Conservation (phyloP, 2,329 filamentous ascomycete species). For the Mycosphaerella sp. region DNA sequence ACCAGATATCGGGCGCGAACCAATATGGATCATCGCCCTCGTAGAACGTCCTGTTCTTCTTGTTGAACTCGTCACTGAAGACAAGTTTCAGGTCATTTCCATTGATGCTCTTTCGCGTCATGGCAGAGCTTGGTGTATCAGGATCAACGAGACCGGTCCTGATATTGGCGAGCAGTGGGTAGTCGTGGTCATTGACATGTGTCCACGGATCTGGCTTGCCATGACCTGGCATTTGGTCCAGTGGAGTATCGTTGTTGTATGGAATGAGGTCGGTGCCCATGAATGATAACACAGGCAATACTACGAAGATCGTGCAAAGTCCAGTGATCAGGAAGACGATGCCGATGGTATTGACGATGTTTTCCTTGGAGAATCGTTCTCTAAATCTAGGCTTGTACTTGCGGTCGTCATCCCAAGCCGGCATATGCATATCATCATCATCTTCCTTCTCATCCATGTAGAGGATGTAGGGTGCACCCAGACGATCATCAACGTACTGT, state of each 20-base stretch:
- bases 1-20: conserved; percentile 50
- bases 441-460: conserved; percentile 48
- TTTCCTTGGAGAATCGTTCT: conserved; percentile 43
- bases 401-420: conserved; percentile 46
- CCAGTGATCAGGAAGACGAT: conserved; percentile 44
- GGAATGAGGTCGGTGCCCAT: conserved; percentile 38
- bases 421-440: conserved; percentile 52
- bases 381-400: conserved; percentile 38
- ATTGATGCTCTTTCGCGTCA: conserved; percentile 42
- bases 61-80: conserved; percentile 54
- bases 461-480: conserved; percentile 45
- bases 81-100: conserved; percentile 45
- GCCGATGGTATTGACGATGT: conserved; percentile 41
- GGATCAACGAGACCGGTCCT: conserved; percentile 47
- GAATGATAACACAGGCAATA: conserved; percentile 47
- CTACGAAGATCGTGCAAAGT: conserved; percentile 46
- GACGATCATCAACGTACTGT: conserved; percentile 44
- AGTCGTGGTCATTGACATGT: conserved; percentile 44
- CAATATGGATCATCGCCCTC: conserved; percentile 54
- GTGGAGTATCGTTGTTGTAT: conserved; percentile 37
- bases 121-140: conserved; percentile 45
- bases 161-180: conserved; percentile 46
- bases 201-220: conserved; percentile 38
- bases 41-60: conserved; percentile 49
- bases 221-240: conserved; percentile 36